Percentiles rank a stretch among this genome's conserved stretches.
Evolutionary conservation across 2,329 filamentous ascomycete species (phyloP).

Genomic region (Fusarium marasasianum): DNA sequence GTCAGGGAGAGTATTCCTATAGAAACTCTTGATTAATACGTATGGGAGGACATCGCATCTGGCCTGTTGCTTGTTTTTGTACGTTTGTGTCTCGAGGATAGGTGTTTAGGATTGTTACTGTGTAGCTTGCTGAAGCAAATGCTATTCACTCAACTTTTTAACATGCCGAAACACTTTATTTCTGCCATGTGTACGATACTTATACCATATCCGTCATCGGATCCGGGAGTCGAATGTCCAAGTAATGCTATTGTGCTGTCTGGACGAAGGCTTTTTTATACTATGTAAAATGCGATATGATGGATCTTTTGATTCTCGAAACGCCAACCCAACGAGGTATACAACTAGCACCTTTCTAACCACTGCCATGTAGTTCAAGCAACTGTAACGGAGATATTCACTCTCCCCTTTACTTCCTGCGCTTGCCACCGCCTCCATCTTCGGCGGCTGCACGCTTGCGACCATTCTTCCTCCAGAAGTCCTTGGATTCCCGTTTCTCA

Average conservation of each 20-base stretch:
- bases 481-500: constrained; percentile 91
- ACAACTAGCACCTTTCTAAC: constrained; percentile 28
- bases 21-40: constrained; percentile 35
- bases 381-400: not conserved
- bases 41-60: constrained; percentile 28
- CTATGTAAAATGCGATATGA: not conserved
- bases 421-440: constrained; percentile 52
- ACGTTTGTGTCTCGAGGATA: constrained; percentile 37
- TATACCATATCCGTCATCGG: not conserved
- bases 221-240: not conserved
- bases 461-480: constrained; percentile 92
- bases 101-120: constrained; percentile 44
- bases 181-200: constrained; percentile 9
- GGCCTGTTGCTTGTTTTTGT: constrained; percentile 35
- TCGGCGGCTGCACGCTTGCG: constrained; percentile 67
- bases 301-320: constrained; percentile 32
- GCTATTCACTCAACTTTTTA: constrained; percentile 19
- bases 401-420: constrained; percentile 40
- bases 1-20: constrained; percentile 8
- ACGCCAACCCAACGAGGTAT: constrained; percentile 41
- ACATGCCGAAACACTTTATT: constrained; percentile 34
- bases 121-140: constrained; percentile 33
- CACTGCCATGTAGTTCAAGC: not conserved
- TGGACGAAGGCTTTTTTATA: not conserved
- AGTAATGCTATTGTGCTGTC: not conserved